Conservation (phyloP, 2,329 filamentous ascomycete species). For the Pseudopithomyces chartarum region DNA sequence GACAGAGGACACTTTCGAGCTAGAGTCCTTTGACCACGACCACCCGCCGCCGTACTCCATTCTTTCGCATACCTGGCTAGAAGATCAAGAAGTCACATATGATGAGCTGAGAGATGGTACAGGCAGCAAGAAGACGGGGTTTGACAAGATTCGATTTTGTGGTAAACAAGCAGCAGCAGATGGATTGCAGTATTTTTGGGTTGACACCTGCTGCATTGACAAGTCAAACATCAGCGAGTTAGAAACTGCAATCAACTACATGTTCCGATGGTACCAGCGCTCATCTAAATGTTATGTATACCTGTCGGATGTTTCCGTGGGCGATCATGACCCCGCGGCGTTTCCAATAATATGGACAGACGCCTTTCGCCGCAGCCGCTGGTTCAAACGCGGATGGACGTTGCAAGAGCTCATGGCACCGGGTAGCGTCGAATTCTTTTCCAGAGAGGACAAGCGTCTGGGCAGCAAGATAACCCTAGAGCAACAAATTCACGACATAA, state of each 20-base stretch:
- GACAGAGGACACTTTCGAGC: background rate
- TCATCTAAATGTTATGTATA: no score
- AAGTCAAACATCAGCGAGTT: background rate
- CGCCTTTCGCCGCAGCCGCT: background rate
- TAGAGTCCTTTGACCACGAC: background rate
- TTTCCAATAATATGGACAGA: background rate
- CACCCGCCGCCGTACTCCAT: constrained; percentile 26
- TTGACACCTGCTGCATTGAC: no score
- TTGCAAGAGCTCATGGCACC: no score
- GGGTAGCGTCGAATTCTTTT: no score
- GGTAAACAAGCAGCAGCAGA: no score
- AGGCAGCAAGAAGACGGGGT: background rate
- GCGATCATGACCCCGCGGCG: background rate
- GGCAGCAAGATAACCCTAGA: no score
- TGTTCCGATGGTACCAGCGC: constrained; percentile 8
- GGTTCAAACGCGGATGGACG: no score
- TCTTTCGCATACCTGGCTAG: constrained; percentile 39
- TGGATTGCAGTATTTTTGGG: no score
- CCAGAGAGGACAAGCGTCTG: no score
- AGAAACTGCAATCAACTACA: background rate
- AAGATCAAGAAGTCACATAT: constrained; percentile 30
- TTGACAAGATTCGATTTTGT: no score
- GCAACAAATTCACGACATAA: background rate
- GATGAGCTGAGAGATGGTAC: constrained; percentile 13
- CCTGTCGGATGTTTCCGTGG: background rate